Evolutionary conservation across 2,329 filamentous ascomycete species (phyloP).

Genomic region (Fusarium sp.): DNA sequence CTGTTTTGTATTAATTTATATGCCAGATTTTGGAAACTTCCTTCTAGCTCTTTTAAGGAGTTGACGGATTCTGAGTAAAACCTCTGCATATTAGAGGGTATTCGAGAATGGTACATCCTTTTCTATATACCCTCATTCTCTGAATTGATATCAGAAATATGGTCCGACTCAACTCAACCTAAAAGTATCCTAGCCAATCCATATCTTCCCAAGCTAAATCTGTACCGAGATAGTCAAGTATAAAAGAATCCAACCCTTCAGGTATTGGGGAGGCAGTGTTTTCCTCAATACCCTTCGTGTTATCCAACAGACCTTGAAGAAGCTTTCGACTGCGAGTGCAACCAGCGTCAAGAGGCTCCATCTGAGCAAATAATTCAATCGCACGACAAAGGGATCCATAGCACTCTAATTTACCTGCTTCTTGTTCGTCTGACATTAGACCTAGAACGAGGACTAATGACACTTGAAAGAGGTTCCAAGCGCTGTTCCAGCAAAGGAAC

Average conservation of each 20-base stretch:
- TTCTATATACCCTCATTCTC: rapidly evolving
- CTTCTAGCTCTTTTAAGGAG: too few relatives aligned
- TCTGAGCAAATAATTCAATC: neutral
- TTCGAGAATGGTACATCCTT: too few relatives aligned
- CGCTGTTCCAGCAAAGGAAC: neutral
- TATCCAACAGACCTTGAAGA: neutral
- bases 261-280: neutral
- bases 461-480: neutral
- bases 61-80: too few relatives aligned
- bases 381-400: neutral
- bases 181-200: neutral
- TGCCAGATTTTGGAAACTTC: too few relatives aligned
- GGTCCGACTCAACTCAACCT: rapidly evolving
- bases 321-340: neutral
- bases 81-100: too few relatives aligned
- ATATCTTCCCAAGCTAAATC: neutral
- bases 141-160: too few relatives aligned
- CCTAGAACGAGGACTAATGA: neutral
- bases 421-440: neutral
- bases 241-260: neutral
- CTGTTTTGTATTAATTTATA: too few relatives aligned
- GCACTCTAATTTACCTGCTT: rapidly evolving
- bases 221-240: neutral
- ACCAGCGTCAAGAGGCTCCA: neutral
- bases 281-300: neutral